phyloP scores from a whole-genome alignment of 2,329 filamentous ascomycete genomes.

The Aspergillus persii region DNA sequence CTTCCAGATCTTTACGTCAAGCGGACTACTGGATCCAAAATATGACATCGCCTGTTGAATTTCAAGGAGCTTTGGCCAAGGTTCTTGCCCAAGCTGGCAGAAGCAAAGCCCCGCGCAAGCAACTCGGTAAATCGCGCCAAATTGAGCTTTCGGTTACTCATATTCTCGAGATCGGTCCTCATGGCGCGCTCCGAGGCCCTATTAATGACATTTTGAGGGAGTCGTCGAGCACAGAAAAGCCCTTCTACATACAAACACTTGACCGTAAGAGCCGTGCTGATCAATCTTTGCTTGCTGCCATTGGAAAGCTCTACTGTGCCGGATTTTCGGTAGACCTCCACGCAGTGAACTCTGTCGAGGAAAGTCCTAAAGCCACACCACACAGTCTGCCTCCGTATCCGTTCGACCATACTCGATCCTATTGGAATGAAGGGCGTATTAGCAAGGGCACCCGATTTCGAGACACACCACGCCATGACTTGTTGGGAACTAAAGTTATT shows the following conservation, averaged over 20 bases:
- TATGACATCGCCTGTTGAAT: not conserved
- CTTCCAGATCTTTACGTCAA: not conserved
- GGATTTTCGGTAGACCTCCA: not conserved
- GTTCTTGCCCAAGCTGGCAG: not conserved
- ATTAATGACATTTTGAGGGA: not conserved
- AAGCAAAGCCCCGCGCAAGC: not conserved
- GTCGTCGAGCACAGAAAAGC: not conserved
- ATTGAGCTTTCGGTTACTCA: not conserved
- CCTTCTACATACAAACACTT: not conserved
- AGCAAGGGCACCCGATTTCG: not conserved
- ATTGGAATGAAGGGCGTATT: not conserved
- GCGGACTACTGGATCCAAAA: not conserved
- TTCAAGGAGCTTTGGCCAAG: not conserved
- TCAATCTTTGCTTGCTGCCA: no score
- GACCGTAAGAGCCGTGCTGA: not conserved
- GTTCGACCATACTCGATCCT: not conserved
- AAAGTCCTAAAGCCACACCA: not conserved
- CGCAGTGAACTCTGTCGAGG: not conserved
- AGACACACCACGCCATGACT: not conserved
- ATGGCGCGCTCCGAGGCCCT: not conserved
- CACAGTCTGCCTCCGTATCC: not conserved
- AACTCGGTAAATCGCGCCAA: not conserved
- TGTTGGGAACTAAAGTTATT: not conserved
- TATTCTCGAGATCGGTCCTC: not conserved
- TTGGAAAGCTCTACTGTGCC: not conserved